Evolutionary conservation across 208 protist genomes (phyloP), one percentile per base, ranked within the genome.

Genomic region (Acanthamoeba healyi): DNA sequence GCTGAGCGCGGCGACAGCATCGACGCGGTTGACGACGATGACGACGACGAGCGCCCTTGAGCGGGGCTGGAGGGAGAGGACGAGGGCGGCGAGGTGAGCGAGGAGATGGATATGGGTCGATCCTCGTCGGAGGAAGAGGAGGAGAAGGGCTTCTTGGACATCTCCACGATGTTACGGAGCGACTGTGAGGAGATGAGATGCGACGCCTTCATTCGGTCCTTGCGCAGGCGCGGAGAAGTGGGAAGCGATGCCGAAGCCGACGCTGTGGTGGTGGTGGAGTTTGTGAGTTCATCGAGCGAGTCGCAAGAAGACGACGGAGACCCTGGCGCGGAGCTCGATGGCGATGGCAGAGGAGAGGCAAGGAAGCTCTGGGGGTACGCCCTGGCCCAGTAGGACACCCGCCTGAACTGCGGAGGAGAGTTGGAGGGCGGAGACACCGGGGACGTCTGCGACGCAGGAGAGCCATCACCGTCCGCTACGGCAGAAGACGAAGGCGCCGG

Each of bases 311-410:
- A 56, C 51, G 51, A 56, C 15, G 51, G 51, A 7, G 51, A 56
- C 15, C 7, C 44, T 15, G 51, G 22, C 15, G 1, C 15, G 15
- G 51, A 22, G 51, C 1, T 22, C 10, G 51, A 56, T 7, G 51
- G 22, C 51, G 51, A 56, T 22, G 51, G 51, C 26, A 70, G 61
- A 1, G 61, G 61, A 70, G 61, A 70, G 26, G 61, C 61, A 14
- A 70, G 61, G 14, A 70, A 70, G 61, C 61, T 70, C 61, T 70
- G 61, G 10, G 61, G 61, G 36, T 70, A 70, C 10, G 61, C 61
- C 6, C 61, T 3, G 24, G 61, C 61, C 61, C 61, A 70, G 61
- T 70, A 70, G 3, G 61, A 70, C 26, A 70, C 61, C 24, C 61
- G 61, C 14, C 36, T 70, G 61, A 38, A 70, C 61, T 70, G 61